Conservation (phyloP, 225 moss, liverwort and hornwort genomes). For the Lunularia cruciata region DNA sequence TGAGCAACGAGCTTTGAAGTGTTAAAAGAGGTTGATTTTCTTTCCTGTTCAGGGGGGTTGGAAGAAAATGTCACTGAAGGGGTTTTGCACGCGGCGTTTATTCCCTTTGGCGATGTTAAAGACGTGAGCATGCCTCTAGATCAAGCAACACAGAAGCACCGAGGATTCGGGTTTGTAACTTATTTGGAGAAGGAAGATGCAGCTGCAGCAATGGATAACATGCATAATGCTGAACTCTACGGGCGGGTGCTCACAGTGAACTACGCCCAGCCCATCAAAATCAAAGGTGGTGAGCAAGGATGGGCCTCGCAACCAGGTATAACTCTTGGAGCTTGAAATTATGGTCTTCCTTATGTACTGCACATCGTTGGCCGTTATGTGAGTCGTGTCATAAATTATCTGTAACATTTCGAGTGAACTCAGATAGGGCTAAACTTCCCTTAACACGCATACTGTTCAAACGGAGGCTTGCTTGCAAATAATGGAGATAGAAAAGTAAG, state of each 20-base stretch:
- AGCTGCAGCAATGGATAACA: conserved; percentile 93
- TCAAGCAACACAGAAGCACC: conserved; percentile 91
- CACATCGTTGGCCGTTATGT: background rate
- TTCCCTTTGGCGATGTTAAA: conserved; percentile 94
- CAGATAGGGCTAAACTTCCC: too few relatives aligned
- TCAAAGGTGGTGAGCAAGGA: conserved; percentile 62
- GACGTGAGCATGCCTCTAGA: conserved; percentile 95
- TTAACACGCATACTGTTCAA: background rate
- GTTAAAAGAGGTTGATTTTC: background rate
- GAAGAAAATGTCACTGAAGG: conserved; percentile 94
- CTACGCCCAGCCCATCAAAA: conserved; percentile 62
- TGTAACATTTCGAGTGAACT: too few relatives aligned
- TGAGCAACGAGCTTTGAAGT: background rate
- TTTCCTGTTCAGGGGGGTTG: conserved; percentile 62
- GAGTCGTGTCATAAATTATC: too few relatives aligned
- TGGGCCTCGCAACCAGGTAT: conserved; percentile 60
- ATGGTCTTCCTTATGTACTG: background rate
- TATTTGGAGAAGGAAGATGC: conserved; percentile 99
- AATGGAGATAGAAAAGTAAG: too few relatives aligned
- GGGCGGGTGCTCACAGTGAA: conserved; percentile 96
- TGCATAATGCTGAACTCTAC: conserved; percentile 95
- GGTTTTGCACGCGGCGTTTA: conserved; percentile 93
- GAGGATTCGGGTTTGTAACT: conserved; percentile 87
- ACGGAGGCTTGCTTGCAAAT: background rate
- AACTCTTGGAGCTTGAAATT: background rate